These are phyloP conservation scores for Salvia splendens DNA, from an alignment of 257 asterid genomes.

Conservation along the genomic window DNA sequence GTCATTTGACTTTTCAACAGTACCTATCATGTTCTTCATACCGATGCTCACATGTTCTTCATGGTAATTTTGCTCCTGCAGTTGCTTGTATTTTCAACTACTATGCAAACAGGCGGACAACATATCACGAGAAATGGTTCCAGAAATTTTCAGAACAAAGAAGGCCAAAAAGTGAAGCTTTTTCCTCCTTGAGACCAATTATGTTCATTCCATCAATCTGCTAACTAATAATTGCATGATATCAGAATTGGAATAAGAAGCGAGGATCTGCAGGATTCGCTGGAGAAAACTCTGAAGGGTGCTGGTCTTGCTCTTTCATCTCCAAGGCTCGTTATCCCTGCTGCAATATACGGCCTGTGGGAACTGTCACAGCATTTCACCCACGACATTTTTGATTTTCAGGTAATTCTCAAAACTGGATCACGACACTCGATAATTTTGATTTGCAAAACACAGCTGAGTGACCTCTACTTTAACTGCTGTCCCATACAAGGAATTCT, in stretches of 20 bases:
- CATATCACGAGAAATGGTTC: constrained; percentile 66
- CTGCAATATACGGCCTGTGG: constrained; percentile 87
- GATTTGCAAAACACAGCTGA: not conserved
- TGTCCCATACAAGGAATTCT: not conserved
- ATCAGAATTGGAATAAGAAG: constrained; percentile 93
- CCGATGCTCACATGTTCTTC: constrained; percentile 5
- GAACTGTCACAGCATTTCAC: constrained; percentile 74
- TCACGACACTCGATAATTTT: not conserved
- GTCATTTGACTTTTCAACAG: not conserved
- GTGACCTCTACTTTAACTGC: not conserved
- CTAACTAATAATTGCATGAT: constrained; percentile 23
- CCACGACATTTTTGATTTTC: constrained; percentile 66
- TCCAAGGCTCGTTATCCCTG: constrained; percentile 93
- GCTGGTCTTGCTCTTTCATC: constrained; percentile 85
- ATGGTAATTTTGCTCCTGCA: constrained; percentile 40
- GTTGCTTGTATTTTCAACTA: constrained; percentile 87
- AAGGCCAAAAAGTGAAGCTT: constrained; percentile 56
- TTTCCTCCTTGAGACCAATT: constrained; percentile 19
- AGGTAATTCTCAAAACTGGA: constrained; percentile 46
- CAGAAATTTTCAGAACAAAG: constrained; percentile 70
- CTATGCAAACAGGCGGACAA: constrained; percentile 83
- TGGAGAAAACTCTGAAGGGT: constrained; percentile 74
- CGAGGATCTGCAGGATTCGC: constrained; percentile 65
- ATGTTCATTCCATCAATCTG: constrained; percentile 8
- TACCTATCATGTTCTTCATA: not conserved